Evolutionary conservation across 306 rosid genomes (phyloP).

Genomic region (Vachellia pachyceras): DNA sequence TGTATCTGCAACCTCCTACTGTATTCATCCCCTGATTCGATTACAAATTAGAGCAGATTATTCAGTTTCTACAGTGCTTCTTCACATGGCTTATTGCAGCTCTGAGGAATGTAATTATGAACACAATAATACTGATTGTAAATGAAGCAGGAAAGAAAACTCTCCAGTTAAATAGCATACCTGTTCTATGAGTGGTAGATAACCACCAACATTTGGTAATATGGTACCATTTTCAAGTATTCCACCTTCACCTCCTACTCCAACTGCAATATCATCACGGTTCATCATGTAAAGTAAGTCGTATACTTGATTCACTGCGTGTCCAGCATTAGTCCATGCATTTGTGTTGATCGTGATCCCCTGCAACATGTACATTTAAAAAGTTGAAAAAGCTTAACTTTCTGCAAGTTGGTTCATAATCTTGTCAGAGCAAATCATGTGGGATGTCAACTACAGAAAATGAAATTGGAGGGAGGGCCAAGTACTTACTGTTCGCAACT

Average conservation of each 20-base stretch:
- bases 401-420: too few relatives aligned
- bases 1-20: conserved; percentile 75
- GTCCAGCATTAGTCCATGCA: conserved; percentile 89
- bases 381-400: too few relatives aligned
- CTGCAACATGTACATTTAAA: conserved; percentile 49
- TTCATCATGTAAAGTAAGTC: conserved; percentile 93
- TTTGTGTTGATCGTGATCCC: conserved; percentile 77
- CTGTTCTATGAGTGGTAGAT: conserved; percentile 89
- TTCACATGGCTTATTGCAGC: neutral
- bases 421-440: too few relatives aligned
- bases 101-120: neutral
- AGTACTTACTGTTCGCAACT: conserved; percentile 18
- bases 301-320: conserved; percentile 85
- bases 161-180: conserved; percentile 23
- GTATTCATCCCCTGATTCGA: conserved; percentile 72
- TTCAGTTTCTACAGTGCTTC: neutral
- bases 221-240: conserved; percentile 66
- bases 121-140: neutral
- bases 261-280: conserved; percentile 79
- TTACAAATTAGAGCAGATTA: neutral
- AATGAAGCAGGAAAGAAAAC: neutral
- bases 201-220: conserved; percentile 84
- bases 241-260: conserved; percentile 95
- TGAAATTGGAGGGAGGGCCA: neutral
- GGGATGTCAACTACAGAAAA: neutral